These are phyloP conservation scores for Ophidiomyces ophidiicola DNA, from an alignment of 2,329 filamentous ascomycete genomes.

Conservation along the genomic window DNA sequence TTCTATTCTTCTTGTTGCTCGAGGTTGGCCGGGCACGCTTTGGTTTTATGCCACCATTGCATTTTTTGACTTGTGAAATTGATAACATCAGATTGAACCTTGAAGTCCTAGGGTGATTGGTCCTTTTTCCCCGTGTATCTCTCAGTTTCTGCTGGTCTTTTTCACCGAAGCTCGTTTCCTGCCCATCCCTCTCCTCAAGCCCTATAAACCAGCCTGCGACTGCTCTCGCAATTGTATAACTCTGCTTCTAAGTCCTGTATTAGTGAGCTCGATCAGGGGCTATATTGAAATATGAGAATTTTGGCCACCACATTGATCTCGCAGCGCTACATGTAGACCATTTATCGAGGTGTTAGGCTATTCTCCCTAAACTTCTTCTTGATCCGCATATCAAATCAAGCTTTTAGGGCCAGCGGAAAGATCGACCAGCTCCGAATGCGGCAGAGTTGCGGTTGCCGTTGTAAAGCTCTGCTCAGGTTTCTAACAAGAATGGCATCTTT, in stretches of 20 bases:
- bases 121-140: conserved; percentile 1
- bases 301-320: conserved; percentile 31
- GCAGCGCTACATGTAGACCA: too few relatives aligned
- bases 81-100: conserved; percentile 8
- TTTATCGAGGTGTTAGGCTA: too few relatives aligned
- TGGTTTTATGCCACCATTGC: conserved; percentile 25
- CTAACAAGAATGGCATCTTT: too few relatives aligned
- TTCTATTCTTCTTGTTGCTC: conserved; percentile 13
- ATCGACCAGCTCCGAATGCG: too few relatives aligned
- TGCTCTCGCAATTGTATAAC: conserved; percentile 19
- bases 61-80: not conserved
- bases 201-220: conserved; percentile 23
- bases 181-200: conserved; percentile 3
- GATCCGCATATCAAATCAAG: too few relatives aligned
- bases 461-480: too few relatives aligned
- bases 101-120: conserved; percentile 12
- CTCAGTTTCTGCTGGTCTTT: conserved; percentile 9
- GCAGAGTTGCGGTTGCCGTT: too few relatives aligned
- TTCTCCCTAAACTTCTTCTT: too few relatives aligned
- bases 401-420: too few relatives aligned
- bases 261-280: conserved; percentile 25
- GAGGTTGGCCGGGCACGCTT: conserved; percentile 37
- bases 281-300: conserved; percentile 31
- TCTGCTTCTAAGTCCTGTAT: conserved; percentile 18
- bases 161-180: conserved; percentile 6